Percentiles rank a stretch among this genome's conserved stretches.
These are phyloP conservation scores for Saprolegnia diclina DNA, from an alignment of 352 stramenopile species.

Conservation along the genomic window DNA sequence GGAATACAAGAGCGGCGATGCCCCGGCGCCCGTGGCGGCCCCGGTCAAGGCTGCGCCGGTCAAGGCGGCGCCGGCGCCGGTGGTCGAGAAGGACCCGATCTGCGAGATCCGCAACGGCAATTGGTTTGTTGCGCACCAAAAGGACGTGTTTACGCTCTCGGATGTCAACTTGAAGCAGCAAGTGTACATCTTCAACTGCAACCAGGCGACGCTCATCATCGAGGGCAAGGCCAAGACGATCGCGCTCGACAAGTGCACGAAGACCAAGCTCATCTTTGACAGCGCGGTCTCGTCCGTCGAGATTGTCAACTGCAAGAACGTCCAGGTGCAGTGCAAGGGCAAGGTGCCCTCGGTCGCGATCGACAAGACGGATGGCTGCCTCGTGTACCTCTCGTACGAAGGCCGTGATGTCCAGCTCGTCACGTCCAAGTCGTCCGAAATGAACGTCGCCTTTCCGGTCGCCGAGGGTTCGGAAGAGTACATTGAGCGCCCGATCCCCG, in stretches of 20 bases:
- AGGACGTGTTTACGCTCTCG: constrained; percentile 81
- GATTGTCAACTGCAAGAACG: constrained; percentile 97
- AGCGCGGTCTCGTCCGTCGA: constrained; percentile 94
- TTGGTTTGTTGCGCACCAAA: constrained; percentile 97
- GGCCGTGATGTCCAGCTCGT: constrained; percentile 86
- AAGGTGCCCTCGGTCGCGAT: constrained; percentile 94
- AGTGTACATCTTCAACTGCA: constrained; percentile 95
- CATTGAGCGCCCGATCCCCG: constrained; percentile 94
- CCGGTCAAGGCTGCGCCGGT: constrained; percentile 30
- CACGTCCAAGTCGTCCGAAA: constrained; percentile 96
- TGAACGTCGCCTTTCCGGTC: constrained; percentile 94
- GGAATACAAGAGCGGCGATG: constrained; percentile 83
- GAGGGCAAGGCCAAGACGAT: constrained; percentile 98
- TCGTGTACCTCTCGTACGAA: constrained; percentile 94
- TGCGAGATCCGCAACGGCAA: constrained; percentile 92
- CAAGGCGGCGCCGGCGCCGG: constrained; percentile 33
- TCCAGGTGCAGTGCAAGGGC: constrained; percentile 93
- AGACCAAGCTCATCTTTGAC: constrained; percentile 95
- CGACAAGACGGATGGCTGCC: constrained; percentile 98
- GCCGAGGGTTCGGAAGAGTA: constrained; percentile 76
- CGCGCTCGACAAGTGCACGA: constrained; percentile 93
- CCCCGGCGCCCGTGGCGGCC: constrained; percentile 20
- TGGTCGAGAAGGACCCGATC: constrained; percentile 43
- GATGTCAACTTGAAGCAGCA: constrained; percentile 94
- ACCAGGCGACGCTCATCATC: constrained; percentile 92